Base-by-base conservation (phyloP, 2,329 filamentous ascomycete species). In the Coniochaeta sp. region DNA sequence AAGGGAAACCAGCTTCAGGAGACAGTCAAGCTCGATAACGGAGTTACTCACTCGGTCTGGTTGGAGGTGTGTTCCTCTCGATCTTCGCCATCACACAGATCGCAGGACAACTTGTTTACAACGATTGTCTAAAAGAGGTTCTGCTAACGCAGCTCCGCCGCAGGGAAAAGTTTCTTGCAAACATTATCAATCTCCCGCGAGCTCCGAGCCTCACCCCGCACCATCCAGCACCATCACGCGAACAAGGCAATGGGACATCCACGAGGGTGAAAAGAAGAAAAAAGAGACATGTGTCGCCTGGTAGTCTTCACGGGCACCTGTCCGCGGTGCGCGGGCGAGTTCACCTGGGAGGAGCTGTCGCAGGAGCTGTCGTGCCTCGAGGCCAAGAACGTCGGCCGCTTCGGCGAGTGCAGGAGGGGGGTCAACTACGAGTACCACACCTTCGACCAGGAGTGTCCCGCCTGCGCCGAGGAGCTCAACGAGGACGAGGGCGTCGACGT, bases 361-460 rank as follows among this genome's bases (percentile, higher is more conserved):
- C 78, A 80, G 65, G 69, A 77, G 63, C 71, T 81, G 2, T 77
- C 75, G 8, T 81, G 79, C 60, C 74, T 81, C 57, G 73, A 79
- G 62, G 77, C 79, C 40, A 81, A 81, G 65, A 81, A 81, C 68
- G 73, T 71, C 24, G 78, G 75, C 55, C 64, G 64, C 12, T 80
- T 81, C 59, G 79, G 79, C 44, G 68, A 74, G 55, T 81, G 79
- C 66, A 64, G 67, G 42, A 66, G 67, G 26, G 79, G 79, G 34
- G 70, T 78, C 32, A 65, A 71, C 42, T 64, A 71, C 40, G 77
- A 80, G 62, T 69, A 78, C 60, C 79, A 80, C 67, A 62, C 63
- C 2, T 80, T 79, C 61, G 77, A 80, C 64, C 78, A 79, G 61
- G 79, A 81, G 64, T 81, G 79, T 67, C 72, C 77, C 55, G 63